phyloP scores from a whole-genome alignment of 2,329 filamentous ascomycete species.

The Apiospora pterosperma region DNA sequence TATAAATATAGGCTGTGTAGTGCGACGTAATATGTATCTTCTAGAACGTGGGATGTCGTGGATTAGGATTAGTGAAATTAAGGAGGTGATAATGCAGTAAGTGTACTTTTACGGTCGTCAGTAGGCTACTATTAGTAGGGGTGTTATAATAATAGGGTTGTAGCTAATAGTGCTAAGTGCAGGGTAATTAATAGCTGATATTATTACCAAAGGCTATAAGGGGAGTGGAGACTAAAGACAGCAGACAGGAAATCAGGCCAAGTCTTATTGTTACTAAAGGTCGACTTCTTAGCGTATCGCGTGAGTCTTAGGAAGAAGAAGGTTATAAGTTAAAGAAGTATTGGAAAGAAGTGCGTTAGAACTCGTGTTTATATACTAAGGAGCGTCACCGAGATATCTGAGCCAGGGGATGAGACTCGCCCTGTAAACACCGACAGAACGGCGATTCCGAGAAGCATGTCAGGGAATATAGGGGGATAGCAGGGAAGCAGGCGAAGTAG shows the following conservation, averaged over 20 bases:
- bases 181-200: too few species aligned
- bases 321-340: background rate
- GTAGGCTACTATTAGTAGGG: too few species aligned
- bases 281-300: background rate
- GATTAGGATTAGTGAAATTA: constrained; percentile 24
- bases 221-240: too few species aligned
- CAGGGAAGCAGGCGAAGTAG: background rate
- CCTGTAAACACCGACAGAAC: background rate
- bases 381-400: background rate
- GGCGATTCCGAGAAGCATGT: background rate
- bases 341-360: background rate
- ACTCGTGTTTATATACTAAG: background rate
- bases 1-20: constrained; percentile 25
- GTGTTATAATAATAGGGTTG: too few species aligned
- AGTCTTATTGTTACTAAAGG: background rate
- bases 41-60: constrained; percentile 8
- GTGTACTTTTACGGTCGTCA: too few species aligned
- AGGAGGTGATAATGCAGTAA: constrained; percentile 24
- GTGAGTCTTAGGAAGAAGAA: background rate
- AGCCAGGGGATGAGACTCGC: background rate
- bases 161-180: too few species aligned
- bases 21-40: constrained; percentile 21
- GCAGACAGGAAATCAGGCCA: background rate
- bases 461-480: background rate
- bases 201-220: too few species aligned